Percentiles rank a stretch among this genome's conserved stretches.
These are phyloP conservation scores for Saraca asoca DNA, from an alignment of 331 rosid genomes.

Conservation along the genomic window DNA sequence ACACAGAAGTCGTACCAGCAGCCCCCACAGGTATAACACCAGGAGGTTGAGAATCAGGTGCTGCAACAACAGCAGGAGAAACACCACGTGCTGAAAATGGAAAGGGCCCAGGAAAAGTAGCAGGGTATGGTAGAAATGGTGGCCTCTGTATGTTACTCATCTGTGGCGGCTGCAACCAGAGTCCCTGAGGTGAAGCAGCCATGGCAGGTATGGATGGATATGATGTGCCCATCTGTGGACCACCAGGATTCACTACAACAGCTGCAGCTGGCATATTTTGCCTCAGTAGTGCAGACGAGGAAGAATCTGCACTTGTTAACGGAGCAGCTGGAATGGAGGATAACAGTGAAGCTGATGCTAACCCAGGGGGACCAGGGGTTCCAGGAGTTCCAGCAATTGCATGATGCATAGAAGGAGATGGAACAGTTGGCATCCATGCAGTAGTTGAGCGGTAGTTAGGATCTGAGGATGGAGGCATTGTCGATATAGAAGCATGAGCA, in stretches of 20 bases:
- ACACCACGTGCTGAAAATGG: conserved; percentile 67
- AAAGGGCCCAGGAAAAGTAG: conserved; percentile 68
- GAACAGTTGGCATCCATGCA: conserved; percentile 56
- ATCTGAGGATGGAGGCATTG: conserved; percentile 46
- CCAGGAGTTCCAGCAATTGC: conserved; percentile 60
- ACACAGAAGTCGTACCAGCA: conserved; percentile 30
- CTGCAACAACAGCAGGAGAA: conserved; percentile 62
- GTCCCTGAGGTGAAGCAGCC: conserved; percentile 68
- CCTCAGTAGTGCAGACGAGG: conserved; percentile 50
- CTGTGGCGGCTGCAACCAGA: conserved; percentile 80
- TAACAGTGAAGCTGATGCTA: conserved; percentile 41
- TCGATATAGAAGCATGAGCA: conserved; percentile 45
- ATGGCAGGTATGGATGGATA: conserved; percentile 61
- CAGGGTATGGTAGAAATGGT: conserved; percentile 65
- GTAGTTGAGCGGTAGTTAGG: conserved; percentile 52
- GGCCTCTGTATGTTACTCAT: conserved; percentile 67
- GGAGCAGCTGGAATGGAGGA: conserved; percentile 45
- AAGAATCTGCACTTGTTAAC: conserved; percentile 46
- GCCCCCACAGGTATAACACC: conserved; percentile 78
- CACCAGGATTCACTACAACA: conserved; percentile 42
- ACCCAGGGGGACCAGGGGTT: conserved; percentile 74
- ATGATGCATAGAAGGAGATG: conserved; percentile 46
- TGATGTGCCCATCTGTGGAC: conserved; percentile 53
- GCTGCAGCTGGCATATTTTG: conserved; percentile 53
- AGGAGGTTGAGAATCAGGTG: conserved; percentile 92